phyloP scores from a whole-genome alignment of 768 basidiomycete genomes.

The Psilocybe tampanensis region DNA sequence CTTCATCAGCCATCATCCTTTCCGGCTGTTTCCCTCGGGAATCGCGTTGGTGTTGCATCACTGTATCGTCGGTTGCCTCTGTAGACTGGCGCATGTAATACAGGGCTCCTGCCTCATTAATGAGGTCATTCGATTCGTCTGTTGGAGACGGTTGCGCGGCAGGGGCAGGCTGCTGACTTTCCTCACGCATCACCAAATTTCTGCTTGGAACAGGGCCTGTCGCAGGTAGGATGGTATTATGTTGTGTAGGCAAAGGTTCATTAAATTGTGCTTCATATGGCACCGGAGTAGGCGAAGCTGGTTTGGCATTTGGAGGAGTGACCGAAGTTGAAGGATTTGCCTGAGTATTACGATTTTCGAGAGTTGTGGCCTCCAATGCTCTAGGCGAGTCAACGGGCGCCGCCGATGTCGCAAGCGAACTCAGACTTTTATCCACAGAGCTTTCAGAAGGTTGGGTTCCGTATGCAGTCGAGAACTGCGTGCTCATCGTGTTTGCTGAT shows the following conservation, averaged over 20 bases:
- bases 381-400: constrained; percentile 10
- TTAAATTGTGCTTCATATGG: constrained; percentile 9
- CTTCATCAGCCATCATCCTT: constrained; percentile 13
- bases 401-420: constrained; percentile 15
- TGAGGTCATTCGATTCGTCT: constrained; percentile 38
- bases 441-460: constrained; percentile 8
- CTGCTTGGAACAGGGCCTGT: not conserved
- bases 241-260: constrained; percentile 7
- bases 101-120: constrained; percentile 60
- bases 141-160: constrained; percentile 19
- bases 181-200: constrained; percentile 3
- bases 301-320: not conserved
- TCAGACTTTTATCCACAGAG: constrained; percentile 7
- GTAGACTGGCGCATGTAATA: constrained; percentile 66
- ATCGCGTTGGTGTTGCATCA: constrained; percentile 3
- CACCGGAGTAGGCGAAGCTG: constrained; percentile 3
- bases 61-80: constrained; percentile 1
- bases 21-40: not conserved
- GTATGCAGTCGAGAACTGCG: constrained; percentile 4
- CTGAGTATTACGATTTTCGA: constrained; percentile 7
- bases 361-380: not conserved
- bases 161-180: constrained; percentile 5
- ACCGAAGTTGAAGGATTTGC: not conserved
- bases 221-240: not conserved
- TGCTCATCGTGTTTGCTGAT: constrained; percentile 12